phyloP scores from a whole-genome alignment of 805 yeast species.

The Candida odintsovae region DNA sequence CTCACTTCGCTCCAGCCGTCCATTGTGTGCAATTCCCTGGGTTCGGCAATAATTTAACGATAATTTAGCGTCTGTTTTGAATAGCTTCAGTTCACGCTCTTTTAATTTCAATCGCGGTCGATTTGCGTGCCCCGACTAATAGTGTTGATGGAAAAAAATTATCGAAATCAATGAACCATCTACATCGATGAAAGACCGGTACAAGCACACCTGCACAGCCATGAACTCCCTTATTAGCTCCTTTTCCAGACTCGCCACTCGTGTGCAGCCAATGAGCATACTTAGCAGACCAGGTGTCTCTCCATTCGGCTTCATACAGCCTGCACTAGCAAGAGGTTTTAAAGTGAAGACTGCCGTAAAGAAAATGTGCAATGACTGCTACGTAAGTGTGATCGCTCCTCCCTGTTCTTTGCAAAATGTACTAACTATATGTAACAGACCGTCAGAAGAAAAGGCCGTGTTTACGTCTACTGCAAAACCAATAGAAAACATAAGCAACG shows the following conservation, averaged over 20 bases:
- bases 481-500: constrained; percentile 94
- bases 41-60: background rate
- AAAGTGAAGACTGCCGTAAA: constrained; percentile 91
- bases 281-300: constrained; percentile 11
- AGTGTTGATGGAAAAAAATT: background rate
- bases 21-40: constrained; percentile 8
- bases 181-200: background rate
- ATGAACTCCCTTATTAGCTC: constrained; percentile 15
- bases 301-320: constrained; percentile 21
- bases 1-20: constrained; percentile 24
- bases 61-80: background rate
- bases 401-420: background rate
- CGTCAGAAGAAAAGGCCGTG: constrained; percentile 93
- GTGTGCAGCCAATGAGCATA: constrained; percentile 15
- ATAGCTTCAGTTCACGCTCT: background rate
- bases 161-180: background rate
- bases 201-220: background rate
- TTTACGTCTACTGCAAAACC: constrained; percentile 87
- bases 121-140: background rate
- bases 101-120: background rate
- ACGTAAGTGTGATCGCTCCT: constrained; percentile 30
- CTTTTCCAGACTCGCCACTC: constrained; percentile 10
- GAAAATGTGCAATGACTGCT: constrained; percentile 89
- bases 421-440: constrained; percentile 31
- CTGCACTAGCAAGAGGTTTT: constrained; percentile 56